Percentiles rank a stretch among this genome's conserved stretches.
Evolutionary conservation across 2,329 filamentous ascomycete species (phyloP).

Genomic region (Zymoseptoria passerinii): DNA sequence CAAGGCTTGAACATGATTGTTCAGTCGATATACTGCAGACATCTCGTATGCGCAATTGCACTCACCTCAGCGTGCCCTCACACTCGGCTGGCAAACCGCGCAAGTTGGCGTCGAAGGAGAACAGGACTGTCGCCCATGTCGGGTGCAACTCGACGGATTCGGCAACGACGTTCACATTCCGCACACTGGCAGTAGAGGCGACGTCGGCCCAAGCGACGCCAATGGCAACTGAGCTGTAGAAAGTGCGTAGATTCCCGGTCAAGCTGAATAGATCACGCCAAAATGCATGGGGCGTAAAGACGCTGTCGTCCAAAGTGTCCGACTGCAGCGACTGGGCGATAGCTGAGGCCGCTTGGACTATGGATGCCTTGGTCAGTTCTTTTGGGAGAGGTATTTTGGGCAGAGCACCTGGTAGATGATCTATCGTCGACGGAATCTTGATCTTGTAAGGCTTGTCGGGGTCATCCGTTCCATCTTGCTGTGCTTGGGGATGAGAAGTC

Average conservation of each 20-base stretch:
- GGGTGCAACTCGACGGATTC: neutral
- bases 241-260: constrained; percentile 49
- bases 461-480: neutral
- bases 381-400: neutral
- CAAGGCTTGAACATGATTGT: neutral
- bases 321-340: neutral
- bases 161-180: neutral
- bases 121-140: neutral
- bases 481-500: neutral
- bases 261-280: constrained; percentile 53
- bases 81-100: neutral
- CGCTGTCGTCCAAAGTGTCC: neutral
- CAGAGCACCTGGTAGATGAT: neutral
- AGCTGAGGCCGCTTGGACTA: neutral
- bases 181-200: neutral
- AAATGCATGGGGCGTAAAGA: constrained; percentile 4
- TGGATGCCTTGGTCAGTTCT: neutral
- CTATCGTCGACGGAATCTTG: neutral
- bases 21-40: neutral
- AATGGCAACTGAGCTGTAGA: constrained; percentile 28
- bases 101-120: neutral
- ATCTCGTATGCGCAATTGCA: neutral
- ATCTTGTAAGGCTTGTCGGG: neutral
- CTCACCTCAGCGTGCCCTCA: neutral
- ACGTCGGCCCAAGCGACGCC: neutral